Evolutionary conservation across 164 flowering plant species (phyloP).

Genomic region (grape (Vitis vinifera)): DNA sequence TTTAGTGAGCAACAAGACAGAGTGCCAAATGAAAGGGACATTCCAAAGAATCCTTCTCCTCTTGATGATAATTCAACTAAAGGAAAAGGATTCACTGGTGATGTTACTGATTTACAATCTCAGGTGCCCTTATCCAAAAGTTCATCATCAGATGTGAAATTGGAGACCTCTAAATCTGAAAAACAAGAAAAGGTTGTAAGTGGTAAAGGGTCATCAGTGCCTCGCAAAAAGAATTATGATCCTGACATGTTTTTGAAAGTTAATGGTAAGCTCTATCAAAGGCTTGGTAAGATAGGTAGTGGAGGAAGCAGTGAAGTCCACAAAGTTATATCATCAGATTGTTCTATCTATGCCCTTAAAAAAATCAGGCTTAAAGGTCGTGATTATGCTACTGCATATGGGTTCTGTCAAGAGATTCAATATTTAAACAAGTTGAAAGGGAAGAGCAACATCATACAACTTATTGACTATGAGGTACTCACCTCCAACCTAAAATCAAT

Average conservation of each 20-base stretch:
- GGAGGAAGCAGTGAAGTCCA: conserved; percentile 99
- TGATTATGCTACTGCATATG: conserved; percentile 93
- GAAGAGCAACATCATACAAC: conserved; percentile 79
- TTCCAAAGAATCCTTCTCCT: conserved; percentile 24
- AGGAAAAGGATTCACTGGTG: conserved; percentile 33
- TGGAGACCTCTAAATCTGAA: conserved; percentile 47
- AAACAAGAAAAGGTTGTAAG: conserved; percentile 58
- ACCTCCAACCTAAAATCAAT: neutral
- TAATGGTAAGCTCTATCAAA: conserved; percentile 92
- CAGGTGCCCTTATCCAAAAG: conserved; percentile 39
- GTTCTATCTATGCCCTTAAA: conserved; percentile 91
- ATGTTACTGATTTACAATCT: conserved; percentile 36
- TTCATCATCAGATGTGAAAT: conserved; percentile 36
- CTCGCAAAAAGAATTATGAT: conserved; percentile 71
- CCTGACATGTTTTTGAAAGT: conserved; percentile 87
- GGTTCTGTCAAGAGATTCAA: conserved; percentile 93
- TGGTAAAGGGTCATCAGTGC: conserved; percentile 47
- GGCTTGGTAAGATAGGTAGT: conserved; percentile 97
- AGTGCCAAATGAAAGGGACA: conserved; percentile 23
- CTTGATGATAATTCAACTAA: conserved; percentile 29
- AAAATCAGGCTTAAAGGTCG: conserved; percentile 97
- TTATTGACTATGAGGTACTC: conserved; percentile 94
- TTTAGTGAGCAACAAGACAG: conserved; percentile 29
- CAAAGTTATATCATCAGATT: conserved; percentile 90
- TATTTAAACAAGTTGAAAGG: conserved; percentile 85